Conservation (phyloP, 2,329 filamentous ascomycete genomes). For the Talaromyces pinophilus region DNA sequence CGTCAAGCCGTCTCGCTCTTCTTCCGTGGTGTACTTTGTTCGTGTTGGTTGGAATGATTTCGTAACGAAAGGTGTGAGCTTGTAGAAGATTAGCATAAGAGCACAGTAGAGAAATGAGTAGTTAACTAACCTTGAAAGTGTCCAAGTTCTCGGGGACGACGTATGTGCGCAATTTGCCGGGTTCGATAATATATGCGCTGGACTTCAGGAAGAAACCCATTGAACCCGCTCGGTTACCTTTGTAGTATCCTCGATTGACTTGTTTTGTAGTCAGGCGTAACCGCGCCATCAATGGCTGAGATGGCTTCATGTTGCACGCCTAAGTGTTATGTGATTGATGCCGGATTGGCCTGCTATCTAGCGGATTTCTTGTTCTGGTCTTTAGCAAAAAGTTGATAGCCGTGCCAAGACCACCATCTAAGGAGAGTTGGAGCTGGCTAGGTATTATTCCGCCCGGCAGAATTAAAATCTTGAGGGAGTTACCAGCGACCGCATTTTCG, state of each 20-base stretch:
- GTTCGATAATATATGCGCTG: constrained; percentile 72
- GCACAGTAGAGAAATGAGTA: constrained; percentile 1
- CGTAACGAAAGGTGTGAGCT: constrained; percentile 52
- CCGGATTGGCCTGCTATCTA: background rate
- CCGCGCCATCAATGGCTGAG: constrained; percentile 60
- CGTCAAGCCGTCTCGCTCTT: constrained; percentile 32
- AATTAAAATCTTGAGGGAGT: constrained; percentile 11
- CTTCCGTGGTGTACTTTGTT: constrained; percentile 36
- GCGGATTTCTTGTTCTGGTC: background rate
- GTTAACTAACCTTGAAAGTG: constrained; percentile 65
- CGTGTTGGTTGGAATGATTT: constrained; percentile 43
- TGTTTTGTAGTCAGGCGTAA: constrained; percentile 92
- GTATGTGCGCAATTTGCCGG: constrained; percentile 85
- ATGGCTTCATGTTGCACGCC: constrained; percentile 40
- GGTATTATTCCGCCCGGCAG: constrained; percentile 21
- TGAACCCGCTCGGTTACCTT: constrained; percentile 84
- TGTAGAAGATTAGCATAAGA: constrained; percentile 23
- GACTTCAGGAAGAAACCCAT: constrained; percentile 75
- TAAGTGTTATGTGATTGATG: background rate
- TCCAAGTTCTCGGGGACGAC: constrained; percentile 70
- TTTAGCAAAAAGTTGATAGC: constrained; percentile 1
- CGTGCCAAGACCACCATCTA: constrained; percentile 1
- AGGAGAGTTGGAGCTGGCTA: background rate
- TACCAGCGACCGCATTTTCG: background rate
- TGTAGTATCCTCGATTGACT: constrained; percentile 93